Evolutionary conservation across 192 early-diverging fungal species (phyloP).

Genomic region (Coemansia sp.): DNA sequence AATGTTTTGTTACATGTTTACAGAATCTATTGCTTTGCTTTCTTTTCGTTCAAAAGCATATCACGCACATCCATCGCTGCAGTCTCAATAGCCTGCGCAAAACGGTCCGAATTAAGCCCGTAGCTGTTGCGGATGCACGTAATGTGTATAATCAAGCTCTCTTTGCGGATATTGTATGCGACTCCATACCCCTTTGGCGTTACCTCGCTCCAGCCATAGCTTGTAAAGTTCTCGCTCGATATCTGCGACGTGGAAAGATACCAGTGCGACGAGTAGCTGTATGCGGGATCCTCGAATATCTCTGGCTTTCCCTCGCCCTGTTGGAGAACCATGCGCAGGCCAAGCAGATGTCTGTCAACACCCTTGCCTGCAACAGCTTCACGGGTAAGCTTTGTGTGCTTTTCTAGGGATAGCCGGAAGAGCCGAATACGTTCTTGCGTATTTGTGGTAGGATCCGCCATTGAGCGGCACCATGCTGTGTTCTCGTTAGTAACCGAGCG

Average conservation of each 20-base stretch:
- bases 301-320: constrained; percentile 75
- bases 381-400: constrained; percentile 80
- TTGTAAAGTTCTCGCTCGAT: constrained; percentile 85
- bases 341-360: constrained; percentile 90
- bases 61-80: constrained; percentile 79
- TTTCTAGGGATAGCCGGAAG: constrained; percentile 71
- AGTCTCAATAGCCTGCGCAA: constrained; percentile 78
- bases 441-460: constrained; percentile 64
- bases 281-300: constrained; percentile 87
- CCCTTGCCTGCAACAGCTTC: constrained; percentile 80
- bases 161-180: constrained; percentile 92
- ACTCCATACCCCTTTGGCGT: constrained; percentile 88
- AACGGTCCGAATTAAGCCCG: constrained; percentile 57
- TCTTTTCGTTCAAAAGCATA: constrained; percentile 25
- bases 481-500: constrained; percentile 77
- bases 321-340: constrained; percentile 76
- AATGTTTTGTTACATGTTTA: not conserved
- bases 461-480: constrained; percentile 80
- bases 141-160: constrained; percentile 85
- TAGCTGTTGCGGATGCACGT: constrained; percentile 65
- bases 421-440: constrained; percentile 64
- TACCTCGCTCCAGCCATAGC: constrained; percentile 91
- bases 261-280: constrained; percentile 85
- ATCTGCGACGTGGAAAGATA: constrained; percentile 93
- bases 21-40: constrained; percentile 1